Conservation (phyloP, 768 basidiomycete species). For the Leccinum subgranulosum region DNA sequence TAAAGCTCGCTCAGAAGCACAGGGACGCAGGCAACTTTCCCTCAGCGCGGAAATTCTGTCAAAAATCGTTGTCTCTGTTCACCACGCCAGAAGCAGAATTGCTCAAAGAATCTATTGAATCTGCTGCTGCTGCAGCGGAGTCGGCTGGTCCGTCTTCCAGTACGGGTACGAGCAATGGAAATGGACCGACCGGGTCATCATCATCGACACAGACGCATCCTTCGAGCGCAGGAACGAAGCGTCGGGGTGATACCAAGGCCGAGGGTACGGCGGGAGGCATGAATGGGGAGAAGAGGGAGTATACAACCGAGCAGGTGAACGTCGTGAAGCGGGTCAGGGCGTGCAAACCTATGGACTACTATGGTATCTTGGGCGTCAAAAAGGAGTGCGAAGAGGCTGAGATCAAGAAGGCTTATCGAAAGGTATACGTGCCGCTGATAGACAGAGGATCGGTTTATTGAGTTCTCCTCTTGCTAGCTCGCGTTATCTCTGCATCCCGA, state of each 20-base stretch:
- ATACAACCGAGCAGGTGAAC: constrained; percentile 76
- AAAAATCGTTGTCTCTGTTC: constrained; percentile 83
- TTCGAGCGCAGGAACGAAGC: constrained; percentile 68
- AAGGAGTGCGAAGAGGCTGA: constrained; percentile 80
- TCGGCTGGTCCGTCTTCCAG: constrained; percentile 41
- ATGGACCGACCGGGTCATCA: constrained; percentile 39
- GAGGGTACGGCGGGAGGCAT: constrained; percentile 59
- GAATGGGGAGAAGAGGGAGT: constrained; percentile 77
- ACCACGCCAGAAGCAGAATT: constrained; percentile 71
- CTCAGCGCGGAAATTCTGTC: constrained; percentile 83
- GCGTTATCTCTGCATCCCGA: constrained; percentile 89
- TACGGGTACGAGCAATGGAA: constrained; percentile 30
- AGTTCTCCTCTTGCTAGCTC: constrained; percentile 44
- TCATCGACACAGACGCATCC: constrained; percentile 66
- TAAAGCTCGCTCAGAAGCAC: constrained; percentile 76
- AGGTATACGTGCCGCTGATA: constrained; percentile 51
- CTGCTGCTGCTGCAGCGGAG: constrained; percentile 39
- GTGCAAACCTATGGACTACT: constrained; percentile 90
- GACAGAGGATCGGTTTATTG: constrained; percentile 5
- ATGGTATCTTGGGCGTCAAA: constrained; percentile 82
- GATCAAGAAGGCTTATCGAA: constrained; percentile 94
- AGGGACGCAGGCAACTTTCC: constrained; percentile 65
- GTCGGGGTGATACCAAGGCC: constrained; percentile 44
- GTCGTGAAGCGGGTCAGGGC: constrained; percentile 82
- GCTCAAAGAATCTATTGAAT: constrained; percentile 64